Evolutionary conservation across 768 basidiomycete species (phyloP), one percentile per base, ranked within the genome.

Genomic region (Sutorius australiensis): DNA sequence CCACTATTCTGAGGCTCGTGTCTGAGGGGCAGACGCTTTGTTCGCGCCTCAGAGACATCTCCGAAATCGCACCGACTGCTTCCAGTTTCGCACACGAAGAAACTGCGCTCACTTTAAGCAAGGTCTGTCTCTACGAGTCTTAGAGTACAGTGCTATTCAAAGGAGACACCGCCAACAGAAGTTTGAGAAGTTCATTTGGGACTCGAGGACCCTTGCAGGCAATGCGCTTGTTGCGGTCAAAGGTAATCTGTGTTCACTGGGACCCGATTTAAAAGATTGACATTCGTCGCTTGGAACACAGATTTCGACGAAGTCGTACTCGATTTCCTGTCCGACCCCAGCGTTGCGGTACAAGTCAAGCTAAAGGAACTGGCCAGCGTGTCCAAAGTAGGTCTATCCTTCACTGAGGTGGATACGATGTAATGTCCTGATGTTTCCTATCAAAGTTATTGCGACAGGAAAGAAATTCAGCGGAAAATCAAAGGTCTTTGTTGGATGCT

Each of bases 291-390:
- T 1, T 14, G 16, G 19, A 19, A 30, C 19, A 17, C 40, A 63
- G 61, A 63, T 33, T 63, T 63, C 47, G 58, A 51, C 14, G 58
- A 63, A n/a, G 19, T 60, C 10, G 28, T 63, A 46, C 61, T 63
- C 6, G 53, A 60, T 28, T 61, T 60, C 49, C 39, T 63, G 19
- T 53, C 62, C 3, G 37, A 61, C 11, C 46, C 49, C 6, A 21
- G 46, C 19, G 55, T 48, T 2, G 39, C 21, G 4, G 51, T 42
- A 12, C 46, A 57, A 41, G 58, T 57, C 41, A 57, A 38, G 32
- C 42, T 63, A 27, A 50, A 58, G 27, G 62, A 63, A 39, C 41
- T 63, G 40, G 30, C 17, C 9, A 51, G 39, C n/a, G 21, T 42
- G 1, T 57, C 51, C 1, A 55, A 51, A 21, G 62, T 63, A 37